Conservation (phyloP, 2,329 filamentous ascomycete genomes). For the Podosphaera fusca region DNA sequence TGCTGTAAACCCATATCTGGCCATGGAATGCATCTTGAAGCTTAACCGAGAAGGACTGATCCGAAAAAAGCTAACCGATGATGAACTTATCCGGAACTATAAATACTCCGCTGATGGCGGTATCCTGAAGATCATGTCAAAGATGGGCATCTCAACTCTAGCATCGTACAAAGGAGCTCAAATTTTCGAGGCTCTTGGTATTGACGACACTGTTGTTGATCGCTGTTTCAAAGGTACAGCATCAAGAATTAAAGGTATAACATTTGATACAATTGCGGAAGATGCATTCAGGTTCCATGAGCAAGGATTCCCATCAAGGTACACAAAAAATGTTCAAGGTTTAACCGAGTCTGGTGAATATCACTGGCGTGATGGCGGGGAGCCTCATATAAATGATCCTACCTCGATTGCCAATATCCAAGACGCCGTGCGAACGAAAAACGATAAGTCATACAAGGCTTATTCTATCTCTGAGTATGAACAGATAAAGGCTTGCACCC, state of each 20-base stretch:
- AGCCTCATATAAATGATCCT: conserved; percentile 87
- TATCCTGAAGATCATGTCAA: conserved; percentile 96
- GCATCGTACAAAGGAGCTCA: conserved; percentile 95
- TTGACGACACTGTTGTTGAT: conserved; percentile 80
- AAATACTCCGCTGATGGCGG: conserved; percentile 90
- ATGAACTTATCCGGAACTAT: conserved; percentile 80
- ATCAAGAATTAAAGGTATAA: conserved; percentile 81
- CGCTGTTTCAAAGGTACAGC: conserved; percentile 88
- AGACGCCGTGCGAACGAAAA: conserved; percentile 88
- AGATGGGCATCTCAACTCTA: conserved; percentile 96
- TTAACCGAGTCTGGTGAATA: conserved; percentile 88
- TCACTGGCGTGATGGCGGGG: conserved; percentile 92
- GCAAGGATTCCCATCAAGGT: conserved; percentile 65
- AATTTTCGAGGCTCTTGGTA: conserved; percentile 88
- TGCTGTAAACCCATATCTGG: conserved; percentile 81
- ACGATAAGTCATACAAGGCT: conserved; percentile 94
- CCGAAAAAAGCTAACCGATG: conserved; percentile 64
- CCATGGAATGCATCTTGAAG: conserved; percentile 92
- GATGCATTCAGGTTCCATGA: conserved; percentile 91
- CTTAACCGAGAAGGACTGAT: conserved; percentile 84
- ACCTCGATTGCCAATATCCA: conserved; percentile 91
- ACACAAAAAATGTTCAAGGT: conserved; percentile 53
- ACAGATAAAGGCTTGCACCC: conserved; percentile 87
- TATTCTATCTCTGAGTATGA: conserved; percentile 87
- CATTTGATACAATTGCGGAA: conserved; percentile 79